phyloP scores from a whole-genome alignment of 1,284 basidiomycete genomes.

The Nidula niveotomentosa region DNA sequence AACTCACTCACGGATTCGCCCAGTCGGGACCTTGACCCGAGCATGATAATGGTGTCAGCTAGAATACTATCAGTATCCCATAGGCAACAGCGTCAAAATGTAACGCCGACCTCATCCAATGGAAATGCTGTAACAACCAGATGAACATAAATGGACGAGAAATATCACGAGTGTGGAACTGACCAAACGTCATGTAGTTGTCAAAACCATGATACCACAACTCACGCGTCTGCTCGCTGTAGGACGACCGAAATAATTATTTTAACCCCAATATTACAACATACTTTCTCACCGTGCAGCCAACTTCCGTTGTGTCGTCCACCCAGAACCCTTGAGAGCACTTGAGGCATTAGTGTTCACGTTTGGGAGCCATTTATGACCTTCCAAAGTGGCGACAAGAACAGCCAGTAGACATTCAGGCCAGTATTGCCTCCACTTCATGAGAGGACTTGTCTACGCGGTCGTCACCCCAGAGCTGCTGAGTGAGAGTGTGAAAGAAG shows the following conservation, averaged over 20 bases:
- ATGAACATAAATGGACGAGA: slow-evolving; percentile 1
- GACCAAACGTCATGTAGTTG: slow-evolving; percentile 78
- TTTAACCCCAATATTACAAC: too few relatives aligned
- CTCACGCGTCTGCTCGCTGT: slow-evolving; percentile 69
- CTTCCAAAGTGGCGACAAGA: slow-evolving; percentile 45
- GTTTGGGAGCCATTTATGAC: slow-evolving; percentile 34
- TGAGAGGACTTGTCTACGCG: slow-evolving; percentile 23
- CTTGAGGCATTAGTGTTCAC: slow-evolving; percentile 29
- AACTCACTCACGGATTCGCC: slow-evolving; percentile 64
- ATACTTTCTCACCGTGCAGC: slow-evolving; percentile 50
- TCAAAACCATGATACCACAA: slow-evolving; percentile 85
- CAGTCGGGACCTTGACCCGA: slow-evolving; percentile 80
- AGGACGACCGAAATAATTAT: slow-evolving; percentile 1
- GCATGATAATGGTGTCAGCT: slow-evolving; percentile 89
- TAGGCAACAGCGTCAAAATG: neutral
- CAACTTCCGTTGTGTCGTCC: slow-evolving; percentile 61
- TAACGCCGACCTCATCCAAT: slow-evolving; percentile 64
- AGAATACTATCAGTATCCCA: neutral
- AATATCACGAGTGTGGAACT: slow-evolving; percentile 16
- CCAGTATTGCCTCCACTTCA: slow-evolving; percentile 69
- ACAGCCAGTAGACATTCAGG: slow-evolving; percentile 51
- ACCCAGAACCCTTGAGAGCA: slow-evolving; percentile 37
- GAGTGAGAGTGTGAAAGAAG: too few relatives aligned
- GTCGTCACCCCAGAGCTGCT: too few relatives aligned
- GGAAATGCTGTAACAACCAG: slow-evolving; percentile 63